Conservation (phyloP, 2,329 filamentous ascomycete species). For the Lizonia empirigonia region DNA sequence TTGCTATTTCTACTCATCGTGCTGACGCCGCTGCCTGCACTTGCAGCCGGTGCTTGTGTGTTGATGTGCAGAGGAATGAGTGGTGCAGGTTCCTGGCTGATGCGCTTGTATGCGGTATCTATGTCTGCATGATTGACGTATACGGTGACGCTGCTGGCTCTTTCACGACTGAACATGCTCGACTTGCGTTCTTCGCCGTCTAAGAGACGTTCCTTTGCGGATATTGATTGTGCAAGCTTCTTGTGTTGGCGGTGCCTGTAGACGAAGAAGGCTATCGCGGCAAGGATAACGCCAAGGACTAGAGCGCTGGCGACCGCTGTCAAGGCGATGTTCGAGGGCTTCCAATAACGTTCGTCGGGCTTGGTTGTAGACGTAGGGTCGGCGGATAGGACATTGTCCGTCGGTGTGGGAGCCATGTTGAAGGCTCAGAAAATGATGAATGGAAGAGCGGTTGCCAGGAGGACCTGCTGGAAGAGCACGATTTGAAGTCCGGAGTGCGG, state of each 20-base stretch:
- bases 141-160: constrained; percentile 37
- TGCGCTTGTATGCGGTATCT: constrained; percentile 23
- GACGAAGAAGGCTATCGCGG: constrained; percentile 29
- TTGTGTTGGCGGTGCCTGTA: constrained; percentile 32
- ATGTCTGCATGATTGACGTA: constrained; percentile 34
- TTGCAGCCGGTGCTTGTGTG: constrained; percentile 20
- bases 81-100: constrained; percentile 31
- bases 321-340: constrained; percentile 35
- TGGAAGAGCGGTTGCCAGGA: too few relatives aligned
- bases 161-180: constrained; percentile 42
- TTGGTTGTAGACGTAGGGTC: constrained; percentile 16
- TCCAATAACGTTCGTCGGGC: constrained; percentile 27
- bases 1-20: constrained; percentile 23
- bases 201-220: constrained; percentile 35
- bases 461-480: too few relatives aligned
- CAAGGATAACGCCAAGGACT: constrained; percentile 25
- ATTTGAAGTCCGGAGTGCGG: background rate
- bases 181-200: constrained; percentile 37
- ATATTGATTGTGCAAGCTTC: constrained; percentile 27
- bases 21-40: constrained; percentile 32
- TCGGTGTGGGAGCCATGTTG: constrained; percentile 37
- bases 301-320: constrained; percentile 35
- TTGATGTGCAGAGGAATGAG: constrained; percentile 39
- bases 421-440: background rate
- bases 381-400: constrained; percentile 17